These are phyloP conservation scores for Rutstroemia sp. DNA, from an alignment of 2,329 filamentous ascomycete species.

Conservation along the genomic window DNA sequence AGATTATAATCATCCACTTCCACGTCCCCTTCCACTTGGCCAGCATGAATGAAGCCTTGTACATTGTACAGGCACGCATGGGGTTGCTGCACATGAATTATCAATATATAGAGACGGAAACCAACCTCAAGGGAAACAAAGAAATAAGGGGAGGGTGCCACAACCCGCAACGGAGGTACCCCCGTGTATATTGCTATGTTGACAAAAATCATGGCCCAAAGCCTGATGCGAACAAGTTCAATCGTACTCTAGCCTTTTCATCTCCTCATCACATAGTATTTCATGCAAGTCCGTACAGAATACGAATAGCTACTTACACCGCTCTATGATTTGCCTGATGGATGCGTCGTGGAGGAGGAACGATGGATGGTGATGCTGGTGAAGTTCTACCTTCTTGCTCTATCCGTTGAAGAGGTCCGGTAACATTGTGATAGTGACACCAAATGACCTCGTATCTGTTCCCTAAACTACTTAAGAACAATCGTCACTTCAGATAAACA, in stretches of 20 bases:
- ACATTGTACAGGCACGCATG: not conserved
- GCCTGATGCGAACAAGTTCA: slow-evolving; percentile 4
- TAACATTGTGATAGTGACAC: no score
- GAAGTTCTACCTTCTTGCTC: no score
- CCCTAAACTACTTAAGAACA: not conserved
- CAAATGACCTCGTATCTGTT: no score
- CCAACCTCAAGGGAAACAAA: slow-evolving; percentile 8
- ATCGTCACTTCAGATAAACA: not conserved
- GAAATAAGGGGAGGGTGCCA: slow-evolving; percentile 7
- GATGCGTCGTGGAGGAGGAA: no score
- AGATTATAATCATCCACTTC: not conserved
- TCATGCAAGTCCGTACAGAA: not conserved
- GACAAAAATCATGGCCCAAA: slow-evolving; percentile 7
- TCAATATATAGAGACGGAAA: slow-evolving; percentile 7
- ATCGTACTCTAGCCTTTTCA: not conserved
- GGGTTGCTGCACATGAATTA: slow-evolving; percentile 4
- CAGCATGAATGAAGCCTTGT: slow-evolving; percentile 3
- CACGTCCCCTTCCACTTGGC: not conserved
- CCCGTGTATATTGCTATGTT: not conserved
- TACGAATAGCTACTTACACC: not conserved
- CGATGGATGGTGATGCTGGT: no score
- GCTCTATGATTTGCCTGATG: not conserved
- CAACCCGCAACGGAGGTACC: not conserved
- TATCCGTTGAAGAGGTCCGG: no score
- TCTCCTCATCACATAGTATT: not conserved